Evolutionary conservation across 2,329 filamentous ascomycete species (phyloP), one percentile per base, ranked within the genome.

Genomic region (Periconia digitata): DNA sequence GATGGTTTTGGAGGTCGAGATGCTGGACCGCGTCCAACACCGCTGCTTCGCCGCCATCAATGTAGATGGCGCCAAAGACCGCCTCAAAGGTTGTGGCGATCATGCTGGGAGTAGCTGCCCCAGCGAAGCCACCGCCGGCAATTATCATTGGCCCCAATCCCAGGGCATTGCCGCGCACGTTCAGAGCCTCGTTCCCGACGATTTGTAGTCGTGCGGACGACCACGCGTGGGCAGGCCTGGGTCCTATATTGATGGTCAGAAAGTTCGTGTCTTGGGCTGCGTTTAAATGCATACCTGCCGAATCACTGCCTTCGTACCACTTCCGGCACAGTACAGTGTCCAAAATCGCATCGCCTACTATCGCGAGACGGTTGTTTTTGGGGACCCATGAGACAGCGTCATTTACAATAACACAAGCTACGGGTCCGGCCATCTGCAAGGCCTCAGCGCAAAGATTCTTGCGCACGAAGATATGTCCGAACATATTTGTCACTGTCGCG

Each of bases 1-100:
- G 16, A 13, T 21, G 37, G 37, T 24, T 34, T 5, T 49, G 27
- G 16, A 47, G 36, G 2, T 37, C 49, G 6, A 51, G 23, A 21
- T 47, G 39, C 22, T 40, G 17, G 17, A 50, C 24, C 10, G 23
- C 43, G n/a, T 22, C 21, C 6, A 29, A 5, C 8, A 50, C 32
- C 4, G 43, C 48, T 13, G 29, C 34, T 3, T 46, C 43, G 12
- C 44, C 43, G 17, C 32, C 48, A 23, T 50, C 48, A 8, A 21
- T 3, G 18, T 46, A 50, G 23, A 46, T 23, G 4, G 43, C 48
- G 8, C 48, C 48, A 17, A 50, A 12, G 8, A 50, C 17, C 3
- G 43, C 48, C n/a, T 50, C 48, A 10, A 50, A 17, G 2, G 48
- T 38, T 2, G 43, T 46, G 6, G 43, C 48, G 7, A 50, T 22